Evolutionary conservation across 495 filamentous ascomycete species (phyloP), one percentile per base, ranked within the genome.

Genomic region (Aspergillus cavernicola): DNA sequence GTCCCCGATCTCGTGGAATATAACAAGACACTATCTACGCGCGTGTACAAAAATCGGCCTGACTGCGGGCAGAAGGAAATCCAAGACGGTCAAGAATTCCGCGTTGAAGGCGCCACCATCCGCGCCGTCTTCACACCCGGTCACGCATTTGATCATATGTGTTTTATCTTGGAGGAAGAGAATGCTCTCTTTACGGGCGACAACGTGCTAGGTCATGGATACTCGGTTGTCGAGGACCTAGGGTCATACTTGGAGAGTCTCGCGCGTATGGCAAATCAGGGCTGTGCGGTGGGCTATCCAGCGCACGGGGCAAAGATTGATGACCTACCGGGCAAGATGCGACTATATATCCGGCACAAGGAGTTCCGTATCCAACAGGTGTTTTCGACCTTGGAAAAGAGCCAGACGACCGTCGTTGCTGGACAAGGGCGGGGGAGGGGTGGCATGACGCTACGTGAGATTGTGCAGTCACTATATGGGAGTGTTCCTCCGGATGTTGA

Each of bases 111-210:
- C 1, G 73, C 73, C 22, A 74, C 68, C 0, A 38, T 79, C 13
- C 61, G 65, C 11, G 72, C 74, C 1, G 29, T 78, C 1, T 66
- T 70, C 55, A 62, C 65, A 0, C 74, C 72, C 7, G 75, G 74
- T 5, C 75, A 78, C 45, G 61, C 73, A 13, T 26, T 55, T 2
- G 75, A 78, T 45, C 75, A 78, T 43, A 75, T 74, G 66, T 76
- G 73, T 39, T 78, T 76, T 50, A 48, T 75, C 0, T 47, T 78
- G 2, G 60, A 70, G 13, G 77, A 85, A 46, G 85, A 89, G 52
- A 76, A 86, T 46, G 89, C 87, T 16, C 72, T 95, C 68, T 93
- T 95, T 69, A 93, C 89, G 0, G 90, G 88, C 8, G 90, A 96
- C 63, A 95, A 73, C 50, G 51, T 77, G 3, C 69, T 79, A 3